These are phyloP conservation scores for Rhodotorula sp. DNA, from an alignment of 1,284 basidiomycete species.

Conservation along the genomic window DNA sequence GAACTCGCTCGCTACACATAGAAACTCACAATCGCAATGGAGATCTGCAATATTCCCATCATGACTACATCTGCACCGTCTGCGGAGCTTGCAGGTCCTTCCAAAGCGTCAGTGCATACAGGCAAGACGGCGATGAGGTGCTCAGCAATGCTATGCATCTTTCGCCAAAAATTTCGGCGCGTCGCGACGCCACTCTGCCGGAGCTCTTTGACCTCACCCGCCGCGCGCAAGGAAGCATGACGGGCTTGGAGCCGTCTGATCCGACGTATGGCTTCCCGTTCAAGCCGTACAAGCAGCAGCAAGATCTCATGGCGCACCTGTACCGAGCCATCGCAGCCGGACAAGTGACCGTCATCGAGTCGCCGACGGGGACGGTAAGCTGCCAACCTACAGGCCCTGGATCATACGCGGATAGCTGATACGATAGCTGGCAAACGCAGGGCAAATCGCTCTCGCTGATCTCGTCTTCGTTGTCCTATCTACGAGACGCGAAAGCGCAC, in stretches of 20 bases:
- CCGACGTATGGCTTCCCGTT: conserved; percentile 64
- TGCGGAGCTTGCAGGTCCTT: background rate
- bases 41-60: too few species aligned
- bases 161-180: background rate
- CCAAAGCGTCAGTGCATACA: background rate
- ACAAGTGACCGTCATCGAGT: conserved; percentile 67
- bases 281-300: conserved; percentile 82
- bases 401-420: background rate
- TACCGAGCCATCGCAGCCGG: conserved; percentile 73
- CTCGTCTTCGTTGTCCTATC: conserved; percentile 51
- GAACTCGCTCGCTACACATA: background rate
- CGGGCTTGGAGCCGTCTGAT: conserved; percentile 19
- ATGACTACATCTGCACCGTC: too few species aligned
- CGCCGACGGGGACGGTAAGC: conserved; percentile 53
- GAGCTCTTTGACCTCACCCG: background rate
- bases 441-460: conserved; percentile 53
- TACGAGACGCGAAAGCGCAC: conserved; percentile 45
- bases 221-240: background rate
- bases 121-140: background rate
- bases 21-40: background rate
- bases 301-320: conserved; percentile 82
- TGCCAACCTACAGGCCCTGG: background rate
- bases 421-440: conserved; percentile 12
- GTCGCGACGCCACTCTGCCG: background rate
- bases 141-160: too few species aligned